Base-by-base conservation (phyloP, 306 rosid species). In the Rosa chinensis region DNA sequence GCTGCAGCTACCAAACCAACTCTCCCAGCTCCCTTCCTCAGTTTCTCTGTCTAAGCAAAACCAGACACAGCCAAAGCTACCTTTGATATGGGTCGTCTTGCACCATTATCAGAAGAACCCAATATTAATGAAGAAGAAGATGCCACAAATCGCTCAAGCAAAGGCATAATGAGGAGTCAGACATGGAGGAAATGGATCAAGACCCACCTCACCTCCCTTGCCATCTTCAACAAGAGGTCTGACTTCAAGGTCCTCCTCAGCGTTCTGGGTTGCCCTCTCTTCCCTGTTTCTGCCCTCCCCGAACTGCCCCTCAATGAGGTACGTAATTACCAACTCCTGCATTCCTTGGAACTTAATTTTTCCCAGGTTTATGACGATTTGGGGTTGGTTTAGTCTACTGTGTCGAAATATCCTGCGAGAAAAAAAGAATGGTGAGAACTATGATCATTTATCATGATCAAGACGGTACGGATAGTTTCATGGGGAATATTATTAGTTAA, bases 161-260 rank as follows among this genome's bases (percentile, higher is more conserved):
- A 82, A 78, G 88, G 90, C 8, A 72, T 40, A 43, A 40, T 76
- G 71, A 64, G 83, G 8, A 70, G 90, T 64, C 92, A 84, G 10
- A 78, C 96, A 77, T 94, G 98, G 99, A 81, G 90, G 76, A 92
- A 85, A 59, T 94, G 97, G 97, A 92, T 94, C 93, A 92, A 86
- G 83, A 84, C 89, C 70, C 97, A 92, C 48, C 63, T 94, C 66
- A 79, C 92, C 48, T 88, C 79, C 32, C 71, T 76, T 64, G 71
- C 87, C 73, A 85, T 80, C 66, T 87, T 82, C 87, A 84, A 81
- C 82, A 92, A 91, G 73, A 90, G 89, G 80, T 84, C 98, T 6
- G 87, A 95, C 85, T 87, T 95, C 74, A 91, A 86, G 45, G 85
- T 91, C 66, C 98, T 95, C 20, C 95, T 95, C 45, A 89, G 98